These are phyloP conservation scores for Chrysanthemum seticuspe DNA, from an alignment of 129 eudicot genomes.

Conservation along the genomic window DNA sequence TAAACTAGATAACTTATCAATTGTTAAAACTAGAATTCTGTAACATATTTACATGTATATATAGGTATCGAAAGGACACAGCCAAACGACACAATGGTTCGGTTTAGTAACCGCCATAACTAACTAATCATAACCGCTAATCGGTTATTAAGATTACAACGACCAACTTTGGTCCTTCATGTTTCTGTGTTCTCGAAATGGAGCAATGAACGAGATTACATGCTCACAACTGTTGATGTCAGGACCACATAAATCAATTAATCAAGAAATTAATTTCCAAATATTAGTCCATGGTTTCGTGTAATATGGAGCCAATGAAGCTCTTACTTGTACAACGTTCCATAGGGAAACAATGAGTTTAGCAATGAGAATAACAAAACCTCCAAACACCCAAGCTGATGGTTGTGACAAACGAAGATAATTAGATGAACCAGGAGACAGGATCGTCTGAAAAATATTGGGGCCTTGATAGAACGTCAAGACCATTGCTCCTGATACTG, in stretches of 20 bases:
- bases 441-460: neutral
- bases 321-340: conserved; percentile 16
- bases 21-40: no score
- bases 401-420: conserved; percentile 7
- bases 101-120: no score
- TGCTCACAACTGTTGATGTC: no score
- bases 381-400: conserved; percentile 17
- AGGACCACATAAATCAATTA: neutral
- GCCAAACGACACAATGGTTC: no score
- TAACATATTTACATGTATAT: no score
- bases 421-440: neutral
- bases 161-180: no score
- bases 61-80: no score
- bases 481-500: conserved; percentile 36
- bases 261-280: neutral
- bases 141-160: no score
- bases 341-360: neutral
- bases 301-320: neutral
- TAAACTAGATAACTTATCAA: no score
- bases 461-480: conserved; percentile 45
- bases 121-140: no score
- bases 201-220: no score
- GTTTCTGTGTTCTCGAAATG: no score
- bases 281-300: neutral
- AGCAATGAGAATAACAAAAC: conserved; percentile 4